phyloP scores from a whole-genome alignment of 106 monocot species.

The Acorus calamus region DNA sequence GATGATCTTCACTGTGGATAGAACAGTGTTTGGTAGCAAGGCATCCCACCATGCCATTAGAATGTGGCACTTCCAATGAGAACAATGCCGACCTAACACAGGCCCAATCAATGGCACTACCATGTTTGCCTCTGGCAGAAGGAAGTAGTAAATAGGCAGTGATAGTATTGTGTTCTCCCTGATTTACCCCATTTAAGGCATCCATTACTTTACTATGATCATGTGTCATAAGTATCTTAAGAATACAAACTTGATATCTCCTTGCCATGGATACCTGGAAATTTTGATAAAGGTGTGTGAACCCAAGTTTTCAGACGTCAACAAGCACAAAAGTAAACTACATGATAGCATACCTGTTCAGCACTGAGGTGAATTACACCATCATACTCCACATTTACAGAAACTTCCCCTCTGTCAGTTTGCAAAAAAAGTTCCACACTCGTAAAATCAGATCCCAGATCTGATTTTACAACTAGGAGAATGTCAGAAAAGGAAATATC shows the following conservation, averaged over 20 bases:
- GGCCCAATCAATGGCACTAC: slow-evolving; percentile 31
- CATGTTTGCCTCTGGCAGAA: slow-evolving; percentile 13
- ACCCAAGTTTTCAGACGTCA: not conserved
- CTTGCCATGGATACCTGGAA: slow-evolving; percentile 37
- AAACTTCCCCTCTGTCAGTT: slow-evolving; percentile 13
- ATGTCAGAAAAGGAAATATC: slow-evolving; percentile 20
- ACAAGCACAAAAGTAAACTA: not conserved
- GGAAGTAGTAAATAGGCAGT: slow-evolving; percentile 52
- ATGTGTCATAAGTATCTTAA: slow-evolving; percentile 35
- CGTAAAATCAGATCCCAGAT: slow-evolving; percentile 40
- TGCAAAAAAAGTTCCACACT: slow-evolving; percentile 31
- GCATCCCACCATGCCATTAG: not conserved
- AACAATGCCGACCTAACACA: slow-evolving; percentile 19
- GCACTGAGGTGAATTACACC: slow-evolving; percentile 3
- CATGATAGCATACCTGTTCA: slow-evolving; percentile 6
- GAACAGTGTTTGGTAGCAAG: slow-evolving; percentile 6
- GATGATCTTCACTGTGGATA: slow-evolving; percentile 3
- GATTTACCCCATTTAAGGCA: slow-evolving; percentile 7
- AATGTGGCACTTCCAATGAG: not conserved
- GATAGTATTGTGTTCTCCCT: slow-evolving; percentile 6
- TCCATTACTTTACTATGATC: slow-evolving; percentile 15
- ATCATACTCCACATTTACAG: slow-evolving; percentile 26
- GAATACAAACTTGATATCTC: slow-evolving; percentile 34
- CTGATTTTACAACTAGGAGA: slow-evolving; percentile 40
- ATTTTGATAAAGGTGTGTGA: not conserved